Conservation (phyloP, 176 grass and related monocot species). For the Raddia guianensis region DNA sequence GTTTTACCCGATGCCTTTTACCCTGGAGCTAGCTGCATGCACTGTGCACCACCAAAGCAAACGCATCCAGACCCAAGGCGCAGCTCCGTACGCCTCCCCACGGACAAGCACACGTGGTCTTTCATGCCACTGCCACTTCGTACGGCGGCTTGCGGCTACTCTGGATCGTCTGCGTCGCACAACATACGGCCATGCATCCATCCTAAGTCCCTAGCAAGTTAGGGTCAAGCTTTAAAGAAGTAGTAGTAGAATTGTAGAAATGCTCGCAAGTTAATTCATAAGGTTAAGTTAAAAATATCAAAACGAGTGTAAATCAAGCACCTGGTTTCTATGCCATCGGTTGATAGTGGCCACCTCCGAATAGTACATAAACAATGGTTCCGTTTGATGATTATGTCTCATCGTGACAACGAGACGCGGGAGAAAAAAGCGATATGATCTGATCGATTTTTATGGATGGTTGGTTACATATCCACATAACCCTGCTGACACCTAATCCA, state of each 20-base stretch:
- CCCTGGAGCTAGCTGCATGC: neutral
- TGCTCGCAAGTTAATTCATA: no score
- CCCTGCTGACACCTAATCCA: neutral
- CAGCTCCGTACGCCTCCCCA: slow-evolving; percentile 19
- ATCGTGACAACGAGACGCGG: accelerated
- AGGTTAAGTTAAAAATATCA: no score
- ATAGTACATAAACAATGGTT: neutral
- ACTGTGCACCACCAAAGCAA: neutral
- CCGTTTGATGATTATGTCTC: neutral
- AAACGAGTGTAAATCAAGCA: no score
- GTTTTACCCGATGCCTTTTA: slow-evolving; percentile 39
- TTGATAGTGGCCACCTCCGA: neutral
- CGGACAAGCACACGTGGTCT: slow-evolving; percentile 44
- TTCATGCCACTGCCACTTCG: slow-evolving; percentile 31
- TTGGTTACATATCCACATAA: neutral
- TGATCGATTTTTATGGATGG: neutral
- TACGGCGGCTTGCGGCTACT: slow-evolving; percentile 34
- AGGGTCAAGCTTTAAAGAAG: no score
- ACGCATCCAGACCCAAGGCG: neutral
- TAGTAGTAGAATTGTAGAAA: no score
- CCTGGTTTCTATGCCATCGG: no score
- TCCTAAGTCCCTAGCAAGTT: no score
- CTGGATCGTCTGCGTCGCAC: slow-evolving; percentile 24
- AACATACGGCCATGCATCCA: neutral
- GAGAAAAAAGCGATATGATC: no score